Conservation (phyloP, 352 stramenopile species). For the Globisporangium middletonii region DNA sequence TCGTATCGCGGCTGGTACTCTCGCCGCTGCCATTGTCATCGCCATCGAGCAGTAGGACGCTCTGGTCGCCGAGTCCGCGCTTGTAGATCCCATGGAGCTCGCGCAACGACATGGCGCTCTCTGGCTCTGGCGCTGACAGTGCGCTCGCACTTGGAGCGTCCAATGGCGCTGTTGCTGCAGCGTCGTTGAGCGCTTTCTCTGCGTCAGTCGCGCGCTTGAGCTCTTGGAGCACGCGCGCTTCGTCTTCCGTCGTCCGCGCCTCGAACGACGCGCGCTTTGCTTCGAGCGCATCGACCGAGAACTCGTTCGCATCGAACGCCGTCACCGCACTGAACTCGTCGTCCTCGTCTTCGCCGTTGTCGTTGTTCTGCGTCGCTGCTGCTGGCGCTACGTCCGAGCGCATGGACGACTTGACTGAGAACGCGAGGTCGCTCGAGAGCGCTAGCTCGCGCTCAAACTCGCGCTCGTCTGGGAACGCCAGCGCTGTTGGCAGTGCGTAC, state of each 20-base stretch:
- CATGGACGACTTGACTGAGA: constrained; percentile 22
- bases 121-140: neutral
- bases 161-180: neutral
- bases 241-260: constrained; percentile 22
- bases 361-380: neutral
- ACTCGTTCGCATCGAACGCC: neutral
- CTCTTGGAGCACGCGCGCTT: constrained; percentile 31
- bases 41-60: constrained; percentile 43
- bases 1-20: neutral
- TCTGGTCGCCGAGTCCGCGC: constrained; percentile 66
- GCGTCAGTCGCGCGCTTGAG: constrained; percentile 34
- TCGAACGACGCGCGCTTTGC: constrained; percentile 18
- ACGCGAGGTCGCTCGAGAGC: constrained; percentile 23
- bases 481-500: constrained; percentile 28
- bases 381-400: neutral
- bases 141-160: neutral
- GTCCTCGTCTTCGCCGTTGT: constrained; percentile 15
- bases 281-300: constrained; percentile 9
- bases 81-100: constrained; percentile 83
- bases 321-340: constrained; percentile 27
- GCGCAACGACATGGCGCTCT: constrained; percentile 40
- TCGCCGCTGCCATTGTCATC: neutral
- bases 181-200: constrained; percentile 20
- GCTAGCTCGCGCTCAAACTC: constrained; percentile 40
- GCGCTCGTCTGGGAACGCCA: constrained; percentile 41